Evolutionary conservation across 805 yeast species (phyloP).

Genomic region (Spathaspora hagerdaliae): DNA sequence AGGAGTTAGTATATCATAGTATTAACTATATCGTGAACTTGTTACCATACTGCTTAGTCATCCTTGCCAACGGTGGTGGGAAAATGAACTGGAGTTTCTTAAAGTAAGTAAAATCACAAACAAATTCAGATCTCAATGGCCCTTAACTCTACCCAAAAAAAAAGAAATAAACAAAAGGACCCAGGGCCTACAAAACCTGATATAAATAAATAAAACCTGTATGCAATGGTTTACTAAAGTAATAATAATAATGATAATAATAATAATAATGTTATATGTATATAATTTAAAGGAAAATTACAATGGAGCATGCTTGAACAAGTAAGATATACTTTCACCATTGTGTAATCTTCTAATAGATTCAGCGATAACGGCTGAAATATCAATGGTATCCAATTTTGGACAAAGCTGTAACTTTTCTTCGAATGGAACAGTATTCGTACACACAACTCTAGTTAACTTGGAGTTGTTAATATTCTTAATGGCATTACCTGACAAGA

Average conservation of each 20-base stretch:
- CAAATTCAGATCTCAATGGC: too few species aligned
- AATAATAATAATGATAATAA: too few species aligned
- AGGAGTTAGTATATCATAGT: too few species aligned
- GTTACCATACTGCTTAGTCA: background rate
- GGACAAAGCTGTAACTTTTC: slow-evolving; percentile 55
- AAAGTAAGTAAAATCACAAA: too few species aligned
- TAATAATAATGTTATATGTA: too few species aligned
- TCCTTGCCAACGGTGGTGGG: background rate
- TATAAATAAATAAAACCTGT: background rate
- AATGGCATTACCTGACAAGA: slow-evolving; percentile 81
- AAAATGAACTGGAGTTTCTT: background rate
- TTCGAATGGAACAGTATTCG: slow-evolving; percentile 87
- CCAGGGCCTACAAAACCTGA: background rate
- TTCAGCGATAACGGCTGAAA: slow-evolving; percentile 85
- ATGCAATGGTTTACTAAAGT: background rate
- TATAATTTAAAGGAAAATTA: slow-evolving; percentile 3
- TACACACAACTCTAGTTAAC: slow-evolving; percentile 75
- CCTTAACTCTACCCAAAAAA: background rate
- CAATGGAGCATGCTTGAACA: slow-evolving; percentile 62
- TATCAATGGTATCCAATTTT: slow-evolving; percentile 77
- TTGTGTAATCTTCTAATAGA: slow-evolving; percentile 92
- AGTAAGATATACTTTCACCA: slow-evolving; percentile 90
- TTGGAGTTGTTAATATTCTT: slow-evolving; percentile 65
- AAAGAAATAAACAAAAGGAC: background rate
- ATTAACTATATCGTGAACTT: too few species aligned